Percentiles rank a stretch among this genome's conserved stretches.
Evolutionary conservation across 176 grass and related monocot genomes (phyloP).

Genomic region (Oryza rufipogon): DNA sequence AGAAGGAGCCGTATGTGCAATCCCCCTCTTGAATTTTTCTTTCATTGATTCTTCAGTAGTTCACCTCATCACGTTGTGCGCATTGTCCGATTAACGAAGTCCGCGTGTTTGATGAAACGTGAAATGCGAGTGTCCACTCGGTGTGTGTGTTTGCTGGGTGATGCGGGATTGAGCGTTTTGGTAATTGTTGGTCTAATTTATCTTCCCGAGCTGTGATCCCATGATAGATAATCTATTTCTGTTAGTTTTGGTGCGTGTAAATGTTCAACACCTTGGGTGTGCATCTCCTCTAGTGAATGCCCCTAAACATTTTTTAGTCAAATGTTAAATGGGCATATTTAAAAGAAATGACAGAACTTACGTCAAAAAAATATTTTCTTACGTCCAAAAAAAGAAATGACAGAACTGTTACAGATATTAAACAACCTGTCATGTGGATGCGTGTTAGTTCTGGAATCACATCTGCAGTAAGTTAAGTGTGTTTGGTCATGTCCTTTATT

Average conservation of each 20-base stretch:
- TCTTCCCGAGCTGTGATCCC: background rate
- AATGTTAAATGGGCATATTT: background rate
- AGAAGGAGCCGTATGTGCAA: constrained; percentile 72
- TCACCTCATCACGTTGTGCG: too few species aligned
- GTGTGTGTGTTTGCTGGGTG: constrained; percentile 3
- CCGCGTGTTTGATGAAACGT: constrained; percentile 7
- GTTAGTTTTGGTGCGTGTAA: background rate
- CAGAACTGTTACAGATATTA: background rate
- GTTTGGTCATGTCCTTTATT: background rate
- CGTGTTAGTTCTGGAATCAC: too few species aligned
- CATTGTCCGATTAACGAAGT: background rate
- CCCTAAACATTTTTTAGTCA: constrained; percentile 1
- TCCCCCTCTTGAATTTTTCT: background rate
- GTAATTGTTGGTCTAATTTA: background rate
- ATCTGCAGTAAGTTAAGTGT: too few species aligned
- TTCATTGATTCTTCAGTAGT: background rate
- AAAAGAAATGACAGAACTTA: background rate
- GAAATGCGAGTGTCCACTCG: constrained; percentile 10
- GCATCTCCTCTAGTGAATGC: background rate
- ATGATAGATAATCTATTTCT: background rate
- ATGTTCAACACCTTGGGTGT: background rate
- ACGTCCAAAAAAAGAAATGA: too few species aligned
- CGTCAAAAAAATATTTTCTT: too few species aligned
- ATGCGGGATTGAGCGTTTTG: constrained; percentile 21
- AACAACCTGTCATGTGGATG: background rate